phyloP scores from a whole-genome alignment of 2,329 filamentous ascomycete genomes.

The Pseudopyricularia javanii region DNA sequence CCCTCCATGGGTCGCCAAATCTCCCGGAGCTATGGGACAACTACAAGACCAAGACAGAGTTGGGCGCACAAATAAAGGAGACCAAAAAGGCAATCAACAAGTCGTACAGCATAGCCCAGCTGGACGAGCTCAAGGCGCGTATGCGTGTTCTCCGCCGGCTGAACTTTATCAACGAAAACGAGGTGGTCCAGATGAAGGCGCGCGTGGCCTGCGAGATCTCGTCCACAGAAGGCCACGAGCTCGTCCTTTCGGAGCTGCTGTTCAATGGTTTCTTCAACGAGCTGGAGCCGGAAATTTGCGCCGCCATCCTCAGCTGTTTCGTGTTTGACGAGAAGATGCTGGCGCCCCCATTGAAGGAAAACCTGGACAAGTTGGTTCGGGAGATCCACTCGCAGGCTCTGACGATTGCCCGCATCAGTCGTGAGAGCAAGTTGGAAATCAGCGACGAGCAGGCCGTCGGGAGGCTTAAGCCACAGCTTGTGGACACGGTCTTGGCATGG shows the following conservation, averaged over 20 bases:
- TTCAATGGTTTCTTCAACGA: constrained; percentile 99
- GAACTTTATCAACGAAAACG: constrained; percentile 88
- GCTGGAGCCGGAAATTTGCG: constrained; percentile 74
- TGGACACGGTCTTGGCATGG: constrained; percentile 94
- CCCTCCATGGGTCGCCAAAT: constrained; percentile 79
- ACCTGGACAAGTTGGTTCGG: constrained; percentile 72
- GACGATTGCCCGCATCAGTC: constrained; percentile 82
- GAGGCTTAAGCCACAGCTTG: constrained; percentile 85
- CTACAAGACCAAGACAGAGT: constrained; percentile 68
- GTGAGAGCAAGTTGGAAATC: constrained; percentile 86
- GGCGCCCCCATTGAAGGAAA: constrained; percentile 64
- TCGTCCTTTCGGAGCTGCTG: constrained; percentile 82
- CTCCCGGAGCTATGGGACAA: constrained; percentile 76
- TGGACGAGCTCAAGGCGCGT: constrained; percentile 91
- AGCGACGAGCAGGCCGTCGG: constrained; percentile 91
- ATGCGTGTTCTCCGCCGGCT: constrained; percentile 91
- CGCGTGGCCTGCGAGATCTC: constrained; percentile 97
- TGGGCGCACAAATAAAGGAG: constrained; percentile 70
- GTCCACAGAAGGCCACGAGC: constrained; percentile 78
- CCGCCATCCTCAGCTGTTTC: constrained; percentile 80
- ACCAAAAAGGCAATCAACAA: constrained; percentile 78
- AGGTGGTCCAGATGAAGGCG: constrained; percentile 93
- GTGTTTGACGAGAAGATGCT: constrained; percentile 96
- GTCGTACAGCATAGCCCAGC: constrained; percentile 77
- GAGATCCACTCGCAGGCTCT: constrained; percentile 81